Base-by-base conservation (phyloP, 257 asterid species). In the Solanum chaucha region DNA sequence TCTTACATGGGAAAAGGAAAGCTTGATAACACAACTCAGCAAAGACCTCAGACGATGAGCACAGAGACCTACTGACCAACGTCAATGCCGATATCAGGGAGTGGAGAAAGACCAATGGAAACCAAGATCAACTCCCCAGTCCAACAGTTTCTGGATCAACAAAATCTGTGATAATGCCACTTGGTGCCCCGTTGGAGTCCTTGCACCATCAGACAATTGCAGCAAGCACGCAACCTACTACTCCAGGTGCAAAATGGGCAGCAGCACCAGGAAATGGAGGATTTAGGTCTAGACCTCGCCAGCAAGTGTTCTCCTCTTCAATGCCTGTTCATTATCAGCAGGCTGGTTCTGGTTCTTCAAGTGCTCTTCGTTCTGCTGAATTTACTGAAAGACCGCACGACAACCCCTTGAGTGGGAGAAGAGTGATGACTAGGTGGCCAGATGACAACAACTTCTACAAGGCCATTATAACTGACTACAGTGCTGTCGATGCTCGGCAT, bases 1-100 rank as follows among this genome's bases (percentile, higher is more conserved):
- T 70, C 98, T 97, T 84, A 87, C 98, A 90, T 97, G 99, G 99
- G 99, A 95, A 92, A 96, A 95, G 91, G 99, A 95, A 90, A 98
- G 98, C 70, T 88, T 97, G 78, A 95, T 97, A 86, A 97, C 99
- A 88, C 97, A 97, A 90, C 93, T 97, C 13, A n/a, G n/a, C n/a
- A n/a, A n/a, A n/a, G n/a, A n/a, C n/a, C n/a, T n/a, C n/a, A 11
- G 98, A 97, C 41, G 98, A 97, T 86, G 99, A 97, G 92, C 99
- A 97, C 87, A 91, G 99, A 82, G 97, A 95, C 86, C 91, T 92
- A 59, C 98, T 97, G 41, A 91, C 93, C 87, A 93, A 94, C 87
- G 99, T 96, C 86, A 95, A 95, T 92, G 95, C 95, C 38, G 98
- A 97, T 87, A 97, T 97, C 90, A 93, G 99, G 88, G 99, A 97